A percentile compares a stretch with the other conserved stretches of the same genome.
Evolutionary conservation across 2,329 filamentous ascomycete species (phyloP).

Genomic region (Neofusicoccum cordaticola): DNA sequence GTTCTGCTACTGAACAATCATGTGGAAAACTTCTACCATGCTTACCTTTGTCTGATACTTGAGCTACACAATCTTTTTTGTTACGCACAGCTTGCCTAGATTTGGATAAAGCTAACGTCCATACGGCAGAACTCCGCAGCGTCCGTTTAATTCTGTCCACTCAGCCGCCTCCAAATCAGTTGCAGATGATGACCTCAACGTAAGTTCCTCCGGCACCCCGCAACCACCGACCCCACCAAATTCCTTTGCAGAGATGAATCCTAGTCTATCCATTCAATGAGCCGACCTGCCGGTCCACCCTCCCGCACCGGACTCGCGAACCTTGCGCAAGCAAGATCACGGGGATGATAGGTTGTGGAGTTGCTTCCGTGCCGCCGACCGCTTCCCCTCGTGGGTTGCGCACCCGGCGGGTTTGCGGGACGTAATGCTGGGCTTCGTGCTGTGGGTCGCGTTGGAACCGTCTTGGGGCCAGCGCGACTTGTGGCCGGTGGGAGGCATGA

Average conservation of each 20-base stretch:
- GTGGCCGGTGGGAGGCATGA: constrained; percentile 64
- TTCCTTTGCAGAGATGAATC: constrained; percentile 53
- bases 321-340: constrained; percentile 46
- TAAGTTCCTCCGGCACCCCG: constrained; percentile 10
- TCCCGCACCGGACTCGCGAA: constrained; percentile 64
- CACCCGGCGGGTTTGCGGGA: constrained; percentile 26
- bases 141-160: background rate
- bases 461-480: constrained; percentile 44
- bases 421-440: constrained; percentile 57
- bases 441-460: constrained; percentile 31
- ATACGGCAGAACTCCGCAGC: background rate
- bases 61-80: background rate
- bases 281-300: constrained; percentile 63
- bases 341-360: constrained; percentile 68
- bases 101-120: constrained; percentile 9
- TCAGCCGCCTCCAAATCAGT: background rate
- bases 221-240: background rate
- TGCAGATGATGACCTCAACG: background rate
- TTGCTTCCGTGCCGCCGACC: constrained; percentile 42
- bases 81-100: background rate
- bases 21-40: constrained; percentile 58
- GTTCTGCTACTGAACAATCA: constrained; percentile 62
- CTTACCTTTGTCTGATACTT: constrained; percentile 54
- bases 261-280: constrained; percentile 64
- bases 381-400: constrained; percentile 36